Conservation (phyloP, 208 protist genomes). For the Willaertia magna region DNA sequence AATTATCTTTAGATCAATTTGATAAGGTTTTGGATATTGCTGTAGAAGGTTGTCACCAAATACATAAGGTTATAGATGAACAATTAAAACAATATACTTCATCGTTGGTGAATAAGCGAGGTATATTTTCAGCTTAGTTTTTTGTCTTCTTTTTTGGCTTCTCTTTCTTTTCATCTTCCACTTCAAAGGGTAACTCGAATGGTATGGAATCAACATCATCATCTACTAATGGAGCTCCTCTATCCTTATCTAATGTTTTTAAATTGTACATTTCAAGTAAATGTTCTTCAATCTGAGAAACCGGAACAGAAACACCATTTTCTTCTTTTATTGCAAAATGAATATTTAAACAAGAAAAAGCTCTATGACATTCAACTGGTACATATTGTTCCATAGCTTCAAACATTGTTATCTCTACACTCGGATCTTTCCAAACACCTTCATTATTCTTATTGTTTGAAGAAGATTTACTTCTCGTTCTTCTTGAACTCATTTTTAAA, state of each 20-base stretch:
- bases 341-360: not conserved
- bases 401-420: not conserved
- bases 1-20: slow-evolving; percentile 40
- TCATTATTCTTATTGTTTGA: too few species aligned
- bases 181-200: not conserved
- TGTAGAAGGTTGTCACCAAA: slow-evolving; percentile 37
- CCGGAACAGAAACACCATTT: not conserved
- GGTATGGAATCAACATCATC: not conserved
- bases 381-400: not conserved
- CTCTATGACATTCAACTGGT: not conserved
- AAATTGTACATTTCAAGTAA: not conserved
- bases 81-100: not conserved
- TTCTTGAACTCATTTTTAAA: too few species aligned
- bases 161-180: not conserved
- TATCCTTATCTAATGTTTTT: not conserved
- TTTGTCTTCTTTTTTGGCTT: not conserved
- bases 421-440: not conserved
- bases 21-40: slow-evolving; percentile 38
- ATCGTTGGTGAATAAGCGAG: not conserved
- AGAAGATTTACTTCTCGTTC: too few species aligned
- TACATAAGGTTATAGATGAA: slow-evolving; percentile 25
- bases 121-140: not conserved
- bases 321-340: not conserved
- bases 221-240: not conserved
- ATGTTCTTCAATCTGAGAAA: not conserved